phyloP scores from a whole-genome alignment of 2,329 filamentous ascomycete species.

The Hypomyces perniciosus region DNA sequence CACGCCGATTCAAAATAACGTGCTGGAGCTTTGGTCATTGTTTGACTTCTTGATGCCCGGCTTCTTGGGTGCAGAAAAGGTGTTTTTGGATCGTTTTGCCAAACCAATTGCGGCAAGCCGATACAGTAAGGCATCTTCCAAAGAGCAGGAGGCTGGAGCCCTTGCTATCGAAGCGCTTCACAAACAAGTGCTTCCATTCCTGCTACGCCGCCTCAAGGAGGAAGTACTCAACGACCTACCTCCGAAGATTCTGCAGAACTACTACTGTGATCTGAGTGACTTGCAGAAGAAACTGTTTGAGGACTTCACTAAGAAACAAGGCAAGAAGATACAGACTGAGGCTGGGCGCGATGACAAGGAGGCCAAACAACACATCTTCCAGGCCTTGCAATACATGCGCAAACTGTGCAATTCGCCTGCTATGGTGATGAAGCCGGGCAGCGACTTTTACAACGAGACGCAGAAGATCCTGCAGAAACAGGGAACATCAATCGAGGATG shows the following conservation, averaged over 20 bases:
- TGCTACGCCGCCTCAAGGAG: conserved; percentile 92
- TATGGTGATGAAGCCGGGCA: conserved; percentile 89
- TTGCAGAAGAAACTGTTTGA: conserved; percentile 93
- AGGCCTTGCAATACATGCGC: conserved; percentile 98
- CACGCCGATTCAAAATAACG: conserved; percentile 96
- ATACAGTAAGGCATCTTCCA: conserved; percentile 94
- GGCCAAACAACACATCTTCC: conserved; percentile 97
- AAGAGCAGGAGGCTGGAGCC: conserved; percentile 95
- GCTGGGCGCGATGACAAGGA: conserved; percentile 83
- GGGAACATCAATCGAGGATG: conserved; percentile 76
- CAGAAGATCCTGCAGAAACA: conserved; percentile 73
- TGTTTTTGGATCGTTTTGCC: conserved; percentile 92
- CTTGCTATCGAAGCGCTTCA: conserved; percentile 96
- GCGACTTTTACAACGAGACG: conserved; percentile 83
- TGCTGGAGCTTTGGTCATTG: conserved; percentile 92
- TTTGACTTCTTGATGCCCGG: conserved; percentile 99
- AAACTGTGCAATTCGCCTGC: conserved; percentile 98
- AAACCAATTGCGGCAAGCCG: conserved; percentile 93
- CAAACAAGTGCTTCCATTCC: conserved; percentile 95
- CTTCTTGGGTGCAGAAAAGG: conserved; percentile 88
- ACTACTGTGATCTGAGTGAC: conserved; percentile 96
- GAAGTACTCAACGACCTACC: conserved; percentile 94
- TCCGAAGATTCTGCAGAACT: conserved; percentile 98
- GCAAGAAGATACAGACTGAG: conserved; percentile 78
- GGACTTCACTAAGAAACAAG: conserved; percentile 90